These are phyloP conservation scores for Pleurotus cornucopiae DNA, from an alignment of 768 basidiomycete species.

Conservation along the genomic window DNA sequence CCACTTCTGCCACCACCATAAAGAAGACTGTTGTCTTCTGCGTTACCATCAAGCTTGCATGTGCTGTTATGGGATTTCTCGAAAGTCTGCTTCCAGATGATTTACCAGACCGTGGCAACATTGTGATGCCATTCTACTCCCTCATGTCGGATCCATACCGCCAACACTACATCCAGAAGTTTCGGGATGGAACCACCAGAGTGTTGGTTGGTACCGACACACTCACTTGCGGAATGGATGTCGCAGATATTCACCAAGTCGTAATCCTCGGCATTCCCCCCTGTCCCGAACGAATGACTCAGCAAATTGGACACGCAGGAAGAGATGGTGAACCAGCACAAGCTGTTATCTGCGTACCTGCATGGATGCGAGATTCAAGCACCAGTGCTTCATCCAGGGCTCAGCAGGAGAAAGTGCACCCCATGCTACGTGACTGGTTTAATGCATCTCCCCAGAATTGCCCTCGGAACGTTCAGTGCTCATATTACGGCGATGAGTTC, in stretches of 20 bases:
- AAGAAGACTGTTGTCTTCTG: background rate
- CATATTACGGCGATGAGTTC: no score
- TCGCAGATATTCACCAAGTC: conserved; percentile 13
- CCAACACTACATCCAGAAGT: no score
- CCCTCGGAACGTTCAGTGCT: no score
- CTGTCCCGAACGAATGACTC: no score
- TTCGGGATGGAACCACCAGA: no score
- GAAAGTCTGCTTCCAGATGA: background rate
- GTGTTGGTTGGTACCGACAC: background rate
- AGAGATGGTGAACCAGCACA: conserved; percentile 12
- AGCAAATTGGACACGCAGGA: background rate
- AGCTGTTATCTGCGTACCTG: conserved; percentile 19
- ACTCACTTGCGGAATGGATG: conserved; percentile 13
- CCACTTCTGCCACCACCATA: background rate
- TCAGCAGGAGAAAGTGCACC: no score
- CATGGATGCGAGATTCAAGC: conserved; percentile 11
- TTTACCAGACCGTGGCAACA: background rate
- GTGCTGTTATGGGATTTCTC: background rate
- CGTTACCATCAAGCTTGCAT: background rate
- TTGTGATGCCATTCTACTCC: background rate
- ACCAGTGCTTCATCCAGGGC: no score
- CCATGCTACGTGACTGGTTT: no score
- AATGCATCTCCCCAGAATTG: no score
- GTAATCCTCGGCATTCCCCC: no score
- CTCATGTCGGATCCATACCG: no score